phyloP scores from a whole-genome alignment of 768 basidiomycete species.

The Infundibulicybe gibba region DNA sequence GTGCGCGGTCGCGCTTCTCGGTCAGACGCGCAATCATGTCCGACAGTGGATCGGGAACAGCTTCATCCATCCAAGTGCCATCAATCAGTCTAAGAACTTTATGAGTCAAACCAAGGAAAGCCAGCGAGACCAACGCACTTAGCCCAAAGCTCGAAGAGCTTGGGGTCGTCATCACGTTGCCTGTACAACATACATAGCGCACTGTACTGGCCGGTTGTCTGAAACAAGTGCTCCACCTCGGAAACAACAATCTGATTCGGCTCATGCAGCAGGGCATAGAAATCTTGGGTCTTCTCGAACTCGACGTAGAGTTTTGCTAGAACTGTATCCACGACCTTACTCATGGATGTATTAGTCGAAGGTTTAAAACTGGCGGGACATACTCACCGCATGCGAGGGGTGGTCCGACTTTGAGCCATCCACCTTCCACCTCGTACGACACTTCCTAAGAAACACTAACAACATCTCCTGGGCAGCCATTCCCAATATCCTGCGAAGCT shows the following conservation, averaged over 20 bases:
- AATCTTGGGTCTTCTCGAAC: conserved; percentile 55
- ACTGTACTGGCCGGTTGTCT: conserved; percentile 48
- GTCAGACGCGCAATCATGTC: conserved; percentile 56
- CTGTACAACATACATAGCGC: conserved; percentile 61
- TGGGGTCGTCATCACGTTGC: conserved; percentile 50
- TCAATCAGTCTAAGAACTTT: conserved; percentile 51
- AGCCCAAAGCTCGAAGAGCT: conserved; percentile 64
- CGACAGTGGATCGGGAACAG: conserved; percentile 58
- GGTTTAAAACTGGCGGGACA: not conserved
- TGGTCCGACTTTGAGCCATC: conserved; percentile 18
- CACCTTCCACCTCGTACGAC: conserved; percentile 41
- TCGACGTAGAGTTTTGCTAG: conserved; percentile 72
- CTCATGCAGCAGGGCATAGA: conserved; percentile 53
- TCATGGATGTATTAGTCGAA: not conserved
- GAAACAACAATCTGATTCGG: conserved; percentile 51
- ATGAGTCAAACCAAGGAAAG: not conserved
- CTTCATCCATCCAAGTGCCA: conserved; percentile 58
- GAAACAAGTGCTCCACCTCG: conserved; percentile 62
- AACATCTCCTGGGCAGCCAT: conserved; percentile 76
- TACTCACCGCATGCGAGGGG: conserved; percentile 10
- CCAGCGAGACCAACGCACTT: conserved; percentile 42
- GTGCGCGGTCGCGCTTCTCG: conserved; percentile 51
- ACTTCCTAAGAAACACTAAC: conserved; percentile 60
- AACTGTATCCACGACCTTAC: conserved; percentile 76
- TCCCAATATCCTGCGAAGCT: conserved; percentile 60